Base-by-base conservation (phyloP, 164 flowering plant genomes). In the Berberis thunbergii region DNA sequence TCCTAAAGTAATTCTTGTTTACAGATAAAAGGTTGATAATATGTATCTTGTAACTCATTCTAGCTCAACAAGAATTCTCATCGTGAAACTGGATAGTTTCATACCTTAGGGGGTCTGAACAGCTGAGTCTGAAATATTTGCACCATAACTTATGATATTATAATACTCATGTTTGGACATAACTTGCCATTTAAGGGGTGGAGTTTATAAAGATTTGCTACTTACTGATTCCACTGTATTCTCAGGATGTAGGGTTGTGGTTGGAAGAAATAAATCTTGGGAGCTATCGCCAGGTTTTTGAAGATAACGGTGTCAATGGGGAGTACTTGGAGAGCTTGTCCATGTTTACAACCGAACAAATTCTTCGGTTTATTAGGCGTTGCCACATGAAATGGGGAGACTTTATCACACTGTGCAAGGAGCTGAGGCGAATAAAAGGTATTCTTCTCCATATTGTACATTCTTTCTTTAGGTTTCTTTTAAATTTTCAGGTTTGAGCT, bases 331-430 rank as follows among this genome's bases (percentile, higher is more conserved):
- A 87, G 68, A 85, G 97, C 64, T 83, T 93, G 86, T 91, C 97
- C 49, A 84, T 87, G 96, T 91, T 93, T 75, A 88, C 98, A 6
- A 90, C 97, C 49, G 97, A 93, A 69, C 97, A 93, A 72, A 91
- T 93, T 71, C 90, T 93, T 58, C 80, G 96, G 64, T 93, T 93
- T 79, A 93, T 93, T 49, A 79, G 98, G 73, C 81, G 88, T 55
- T 88, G 95, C 76, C 98, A 90, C 77, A 93, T 93, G 97, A 93
- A 91, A 77, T 93, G 98, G 97, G 98, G 97, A 63, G 98, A 93
- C 78, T 93, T 93, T 67, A 93, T 93, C 67, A 91, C 96, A 6
- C 82, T 91, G n/a, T 90, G 98, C 83, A 93, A 90, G 85, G 98
- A 93, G 72, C 95, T 93, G 45, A 82, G 97, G 65, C 82, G 95